Percentiles rank a stretch among this genome's conserved stretches.
Evolutionary conservation across 2,329 filamentous ascomycete species (phyloP).

Genomic region (Penicillium sp.): DNA sequence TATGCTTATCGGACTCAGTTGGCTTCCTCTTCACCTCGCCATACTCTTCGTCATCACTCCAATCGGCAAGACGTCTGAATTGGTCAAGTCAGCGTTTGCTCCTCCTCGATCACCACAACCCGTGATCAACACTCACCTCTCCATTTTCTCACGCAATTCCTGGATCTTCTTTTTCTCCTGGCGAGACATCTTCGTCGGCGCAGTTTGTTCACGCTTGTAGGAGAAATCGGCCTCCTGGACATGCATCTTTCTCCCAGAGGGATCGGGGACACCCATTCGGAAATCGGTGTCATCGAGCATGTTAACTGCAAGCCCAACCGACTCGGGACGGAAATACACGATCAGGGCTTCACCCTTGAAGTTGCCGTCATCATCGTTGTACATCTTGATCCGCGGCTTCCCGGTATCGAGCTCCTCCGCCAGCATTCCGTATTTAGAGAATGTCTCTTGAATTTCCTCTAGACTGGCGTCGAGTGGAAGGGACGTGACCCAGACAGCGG

Average conservation of each 20-base stretch:
- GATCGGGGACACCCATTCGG: conserved; percentile 56
- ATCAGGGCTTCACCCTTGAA: conserved; percentile 94
- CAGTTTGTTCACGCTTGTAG: conserved; percentile 76
- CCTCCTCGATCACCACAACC: too few species aligned
- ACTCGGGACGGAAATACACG: conserved; percentile 92
- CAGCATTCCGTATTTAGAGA: conserved; percentile 86
- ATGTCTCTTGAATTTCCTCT: conserved; percentile 76
- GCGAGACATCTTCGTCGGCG: conserved; percentile 41
- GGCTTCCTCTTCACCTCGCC: background rate
- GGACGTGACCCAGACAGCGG: conserved; percentile 86
- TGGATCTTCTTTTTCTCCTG: conserved; percentile 84
- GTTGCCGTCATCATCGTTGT: conserved; percentile 71
- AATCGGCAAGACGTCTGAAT: conserved; percentile 79
- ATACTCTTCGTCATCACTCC: conserved; percentile 74
- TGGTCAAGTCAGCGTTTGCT: conserved; percentile 14
- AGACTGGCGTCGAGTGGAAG: conserved; percentile 74
- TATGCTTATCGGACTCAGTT: conserved; percentile 66
- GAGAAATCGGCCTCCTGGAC: conserved; percentile 83
- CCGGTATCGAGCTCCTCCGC: conserved; percentile 91
- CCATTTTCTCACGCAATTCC: conserved; percentile 83
- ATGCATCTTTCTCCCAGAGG: conserved; percentile 65
- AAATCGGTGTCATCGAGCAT: conserved; percentile 63
- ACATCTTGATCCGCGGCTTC: conserved; percentile 86
- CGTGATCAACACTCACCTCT: conserved; percentile 48
- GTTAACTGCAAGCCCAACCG: conserved; percentile 64